Base-by-base conservation (phyloP, 2,329 filamentous ascomycete species). In the Pyricularia grisea region DNA sequence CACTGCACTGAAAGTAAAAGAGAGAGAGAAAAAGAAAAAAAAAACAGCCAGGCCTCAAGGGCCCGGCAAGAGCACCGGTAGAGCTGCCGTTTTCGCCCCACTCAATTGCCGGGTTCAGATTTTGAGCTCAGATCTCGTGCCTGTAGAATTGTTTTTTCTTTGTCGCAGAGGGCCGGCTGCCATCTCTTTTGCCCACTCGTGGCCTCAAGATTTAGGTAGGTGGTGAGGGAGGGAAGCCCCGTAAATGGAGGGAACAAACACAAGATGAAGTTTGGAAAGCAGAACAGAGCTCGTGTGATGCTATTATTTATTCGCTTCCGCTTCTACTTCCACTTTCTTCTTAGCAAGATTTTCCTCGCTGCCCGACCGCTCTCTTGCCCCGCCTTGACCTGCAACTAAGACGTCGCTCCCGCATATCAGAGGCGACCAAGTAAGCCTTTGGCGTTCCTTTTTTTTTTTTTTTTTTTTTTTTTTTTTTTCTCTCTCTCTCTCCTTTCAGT, bases 291-390 rank as follows among this genome's bases (percentile, higher is more conserved):
- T 50, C 42, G 42, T 50, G 42, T 50, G 42, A 50, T 50, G 20
- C 42, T 50, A n/a, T 50, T 50, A 50, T 50, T 50, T 50, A 50
- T 50, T 50, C 42, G 42, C 42, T n/a, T 50, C 42, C 42, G 42
- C 42, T 17, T 50, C 42, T 50, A 50, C 42, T 50, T 50, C 42
- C 42, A 1, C 42, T 50, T 63, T 63, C 25, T 63, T 28, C 23
- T 63, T 63, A 50, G 42, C 42, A n/a, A 50, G 17, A n/a, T 28
- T 63, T 25, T 61, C 28, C 20, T 28, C 11, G 60, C 60, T 63
- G 60, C 60, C 60, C 60, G 60, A 63, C 60, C 60, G 60, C 60
- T 63, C 23, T 63, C 60, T 63, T 63, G 60, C 60, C 60, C 60
- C 60, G 60, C 60, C 23, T 63, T 28, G 27, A 61, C 58, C 23